phyloP scores from a whole-genome alignment of 768 basidiomycete genomes.

The Paxillus ammoniavirescens region DNA sequence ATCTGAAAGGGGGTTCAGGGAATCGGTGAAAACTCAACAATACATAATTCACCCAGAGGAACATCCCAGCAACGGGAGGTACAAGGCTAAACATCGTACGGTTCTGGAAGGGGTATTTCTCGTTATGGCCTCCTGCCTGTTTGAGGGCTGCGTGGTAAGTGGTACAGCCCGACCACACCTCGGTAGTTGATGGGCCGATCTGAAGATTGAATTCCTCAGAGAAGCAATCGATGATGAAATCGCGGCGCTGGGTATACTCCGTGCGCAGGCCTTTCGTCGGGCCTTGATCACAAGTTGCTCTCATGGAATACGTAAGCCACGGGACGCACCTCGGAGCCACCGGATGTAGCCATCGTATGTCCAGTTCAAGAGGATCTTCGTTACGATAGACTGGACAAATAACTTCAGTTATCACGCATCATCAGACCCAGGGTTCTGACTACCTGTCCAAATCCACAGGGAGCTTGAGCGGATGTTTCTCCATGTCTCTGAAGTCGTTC shows the following conservation, averaged over 20 bases:
- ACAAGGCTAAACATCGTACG: constrained; percentile 61
- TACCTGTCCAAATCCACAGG: constrained; percentile 67
- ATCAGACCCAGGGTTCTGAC: too few relatives aligned
- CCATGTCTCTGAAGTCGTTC: constrained; percentile 69
- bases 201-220: constrained; percentile 61
- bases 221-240: constrained; percentile 64
- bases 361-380: constrained; percentile 64
- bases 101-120: constrained; percentile 36
- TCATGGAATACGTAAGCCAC: not conserved
- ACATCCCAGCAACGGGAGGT: constrained; percentile 84
- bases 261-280: constrained; percentile 41
- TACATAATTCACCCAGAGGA: constrained; percentile 55
- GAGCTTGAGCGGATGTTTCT: constrained; percentile 68
- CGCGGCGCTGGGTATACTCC: constrained; percentile 58
- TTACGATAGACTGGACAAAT: constrained; percentile 42
- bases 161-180: constrained; percentile 36
- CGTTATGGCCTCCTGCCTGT: constrained; percentile 28
- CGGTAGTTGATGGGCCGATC: constrained; percentile 26
- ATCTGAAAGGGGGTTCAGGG: constrained; percentile 38
- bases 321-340: constrained; percentile 63
- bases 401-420: too few relatives aligned
- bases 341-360: constrained; percentile 67
- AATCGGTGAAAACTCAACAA: not conserved
- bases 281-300: not conserved
- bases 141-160: constrained; percentile 48